A percentile compares a stretch with the other conserved stretches of the same genome.
Evolutionary conservation across 108 stramenopile genomes (phyloP).

Genomic region (Skeletonema tropicum): DNA sequence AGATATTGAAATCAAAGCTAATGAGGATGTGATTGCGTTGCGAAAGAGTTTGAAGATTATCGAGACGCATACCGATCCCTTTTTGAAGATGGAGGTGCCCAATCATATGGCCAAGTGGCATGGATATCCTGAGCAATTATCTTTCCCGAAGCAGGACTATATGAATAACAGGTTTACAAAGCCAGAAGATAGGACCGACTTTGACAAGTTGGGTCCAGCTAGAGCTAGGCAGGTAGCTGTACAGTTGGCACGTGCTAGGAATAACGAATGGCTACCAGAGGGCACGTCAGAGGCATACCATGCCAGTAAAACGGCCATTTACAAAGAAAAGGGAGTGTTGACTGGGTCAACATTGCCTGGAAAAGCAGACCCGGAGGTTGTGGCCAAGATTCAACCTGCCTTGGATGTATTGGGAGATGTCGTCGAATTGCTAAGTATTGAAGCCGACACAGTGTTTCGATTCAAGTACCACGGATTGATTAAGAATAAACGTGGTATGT

Average conservation of each 20-base stretch:
- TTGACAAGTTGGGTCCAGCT: conserved; percentile 67
- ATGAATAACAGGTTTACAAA: conserved; percentile 84
- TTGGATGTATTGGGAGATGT: conserved; percentile 71
- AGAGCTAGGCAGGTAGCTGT: conserved; percentile 68
- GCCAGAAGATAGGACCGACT: conserved; percentile 67
- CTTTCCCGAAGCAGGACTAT: conserved; percentile 63
- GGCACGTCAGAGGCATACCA: conserved; percentile 66
- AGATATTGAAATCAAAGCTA: conserved; percentile 70
- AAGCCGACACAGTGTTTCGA: conserved; percentile 73
- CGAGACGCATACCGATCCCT: conserved; percentile 81
- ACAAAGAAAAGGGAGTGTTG: conserved; percentile 64
- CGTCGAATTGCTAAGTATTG: conserved; percentile 78
- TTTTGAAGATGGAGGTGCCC: conserved; percentile 70
- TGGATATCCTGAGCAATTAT: conserved; percentile 72
- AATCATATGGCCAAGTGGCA: conserved; percentile 81
- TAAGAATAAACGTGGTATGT: conserved; percentile 84
- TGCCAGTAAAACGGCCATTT: conserved; percentile 52
- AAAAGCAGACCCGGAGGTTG: conserved; percentile 54
- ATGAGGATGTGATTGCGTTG: conserved; percentile 65
- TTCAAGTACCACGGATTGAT: conserved; percentile 89
- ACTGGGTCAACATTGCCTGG: conserved; percentile 75
- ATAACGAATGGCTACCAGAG: conserved; percentile 84
- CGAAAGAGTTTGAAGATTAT: conserved; percentile 74
- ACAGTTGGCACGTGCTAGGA: conserved; percentile 81
- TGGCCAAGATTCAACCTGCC: conserved; percentile 75